Percentiles rank a stretch among this genome's conserved stretches.
Conservation (phyloP, 164 flowering plant species). For the Nymphaea thermarum region DNA sequence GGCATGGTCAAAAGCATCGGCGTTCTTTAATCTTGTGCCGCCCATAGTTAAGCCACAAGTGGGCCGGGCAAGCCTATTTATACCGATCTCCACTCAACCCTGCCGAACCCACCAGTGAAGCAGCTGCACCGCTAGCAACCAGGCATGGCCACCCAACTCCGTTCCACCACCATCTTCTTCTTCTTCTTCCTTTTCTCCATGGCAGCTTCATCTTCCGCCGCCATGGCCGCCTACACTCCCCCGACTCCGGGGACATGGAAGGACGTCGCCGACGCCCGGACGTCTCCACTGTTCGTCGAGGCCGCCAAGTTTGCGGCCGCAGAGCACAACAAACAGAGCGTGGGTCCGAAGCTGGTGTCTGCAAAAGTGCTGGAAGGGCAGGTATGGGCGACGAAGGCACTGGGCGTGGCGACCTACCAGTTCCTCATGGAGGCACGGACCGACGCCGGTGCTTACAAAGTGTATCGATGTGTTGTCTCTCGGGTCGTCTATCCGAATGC, state of each 20-base stretch:
- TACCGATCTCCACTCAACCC: no score
- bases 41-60: no score
- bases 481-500: background rate
- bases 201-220: background rate
- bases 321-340: background rate
- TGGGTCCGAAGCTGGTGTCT: background rate
- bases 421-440: background rate
- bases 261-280: background rate
- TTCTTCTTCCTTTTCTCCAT: background rate
- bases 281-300: background rate
- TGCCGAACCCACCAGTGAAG: no score
- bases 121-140: no score
- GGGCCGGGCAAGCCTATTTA: no score
- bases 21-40: no score
- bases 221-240: background rate
- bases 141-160: no score
- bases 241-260: background rate
- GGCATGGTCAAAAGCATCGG: no score
- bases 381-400: background rate
- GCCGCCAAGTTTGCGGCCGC: background rate
- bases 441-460: background rate
- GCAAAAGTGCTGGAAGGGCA: background rate
- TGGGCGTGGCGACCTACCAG: background rate
- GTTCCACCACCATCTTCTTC: background rate
- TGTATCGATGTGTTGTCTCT: background rate